Conservation (phyloP, 805 yeast species). For the Kodamaea sagamina region DNA sequence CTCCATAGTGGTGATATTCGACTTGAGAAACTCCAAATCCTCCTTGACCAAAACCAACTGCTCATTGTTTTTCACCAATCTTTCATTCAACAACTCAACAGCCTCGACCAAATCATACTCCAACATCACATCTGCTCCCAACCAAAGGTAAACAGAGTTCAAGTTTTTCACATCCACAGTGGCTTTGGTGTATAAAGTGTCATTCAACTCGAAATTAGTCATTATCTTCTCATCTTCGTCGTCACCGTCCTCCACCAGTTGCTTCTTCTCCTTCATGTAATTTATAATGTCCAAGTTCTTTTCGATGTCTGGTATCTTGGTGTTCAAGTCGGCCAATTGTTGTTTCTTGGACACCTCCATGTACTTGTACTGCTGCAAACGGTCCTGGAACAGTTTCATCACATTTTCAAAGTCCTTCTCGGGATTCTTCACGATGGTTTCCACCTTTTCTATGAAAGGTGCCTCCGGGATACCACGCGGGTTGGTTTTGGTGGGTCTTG, state of each 20-base stretch:
- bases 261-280: conserved; percentile 53
- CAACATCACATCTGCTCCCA: conserved; percentile 98
- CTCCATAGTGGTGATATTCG: conserved; percentile 95
- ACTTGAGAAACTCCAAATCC: conserved; percentile 81
- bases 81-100: conserved; percentile 58
- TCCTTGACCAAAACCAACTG: conserved; percentile 68
- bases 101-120: conserved; percentile 94
- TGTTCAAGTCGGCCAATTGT: conserved; percentile 53
- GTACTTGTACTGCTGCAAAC: conserved; percentile 85
- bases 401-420: conserved; percentile 66
- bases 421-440: conserved; percentile 64
- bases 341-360: conserved; percentile 67
- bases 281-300: conserved; percentile 77
- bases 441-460: conserved; percentile 85
- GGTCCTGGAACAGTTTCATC: conserved; percentile 77
- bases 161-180: conserved; percentile 57
- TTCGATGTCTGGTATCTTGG: conserved; percentile 88
- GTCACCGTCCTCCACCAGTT: conserved; percentile 31
- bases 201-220: conserved; percentile 89
- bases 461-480: conserved; percentile 98
- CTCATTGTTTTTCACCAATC: conserved; percentile 62
- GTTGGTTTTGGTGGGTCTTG: conserved; percentile 62
- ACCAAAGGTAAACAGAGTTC: conserved; percentile 77
- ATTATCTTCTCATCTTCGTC: conserved; percentile 33
- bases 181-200: conserved; percentile 87